Evolutionary conservation across 768 basidiomycete species (phyloP).

Genomic region (Russula dissimulans): DNA sequence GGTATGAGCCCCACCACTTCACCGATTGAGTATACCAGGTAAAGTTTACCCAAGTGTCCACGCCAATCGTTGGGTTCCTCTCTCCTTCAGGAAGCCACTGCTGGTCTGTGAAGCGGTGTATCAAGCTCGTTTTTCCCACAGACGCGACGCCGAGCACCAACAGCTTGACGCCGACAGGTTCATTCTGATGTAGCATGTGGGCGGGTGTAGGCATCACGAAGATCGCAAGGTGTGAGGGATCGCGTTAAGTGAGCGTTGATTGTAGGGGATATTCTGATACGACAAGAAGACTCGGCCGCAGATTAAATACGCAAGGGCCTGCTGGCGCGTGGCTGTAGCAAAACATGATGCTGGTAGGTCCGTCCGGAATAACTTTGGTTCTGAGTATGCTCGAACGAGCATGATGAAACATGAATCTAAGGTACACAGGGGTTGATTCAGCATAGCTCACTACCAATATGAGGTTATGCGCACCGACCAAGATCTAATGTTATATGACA

Average conservation of each 20-base stretch:
- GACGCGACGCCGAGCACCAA: conserved; percentile 77
- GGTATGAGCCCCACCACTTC: background rate
- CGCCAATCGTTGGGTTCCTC: conserved; percentile 75
- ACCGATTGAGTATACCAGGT: background rate
- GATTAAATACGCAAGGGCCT: background rate
- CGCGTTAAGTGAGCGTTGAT: background rate
- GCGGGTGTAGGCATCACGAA: background rate
- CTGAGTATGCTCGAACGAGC: background rate
- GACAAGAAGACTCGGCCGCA: background rate
- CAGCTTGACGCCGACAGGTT: conserved; percentile 66
- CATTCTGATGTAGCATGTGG: background rate
- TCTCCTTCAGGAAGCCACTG: conserved; percentile 90
- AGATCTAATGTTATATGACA: too few species aligned
- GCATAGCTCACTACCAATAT: too few species aligned
- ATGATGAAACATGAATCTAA: background rate
- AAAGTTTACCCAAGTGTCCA: conserved; percentile 59
- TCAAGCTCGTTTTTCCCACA: conserved; percentile 87
- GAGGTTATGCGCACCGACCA: too few species aligned
- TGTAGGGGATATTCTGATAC: background rate
- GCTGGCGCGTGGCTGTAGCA: background rate
- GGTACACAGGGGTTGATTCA: too few species aligned
- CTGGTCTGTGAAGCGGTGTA: conserved; percentile 90
- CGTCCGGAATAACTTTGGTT: too few species aligned
- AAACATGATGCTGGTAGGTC: background rate
- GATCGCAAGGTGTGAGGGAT: background rate